Evolutionary conservation across 352 stramenopile species (phyloP), one percentile per base, ranked within the genome.

Genomic region (Phytophthora pseudosyringae): DNA sequence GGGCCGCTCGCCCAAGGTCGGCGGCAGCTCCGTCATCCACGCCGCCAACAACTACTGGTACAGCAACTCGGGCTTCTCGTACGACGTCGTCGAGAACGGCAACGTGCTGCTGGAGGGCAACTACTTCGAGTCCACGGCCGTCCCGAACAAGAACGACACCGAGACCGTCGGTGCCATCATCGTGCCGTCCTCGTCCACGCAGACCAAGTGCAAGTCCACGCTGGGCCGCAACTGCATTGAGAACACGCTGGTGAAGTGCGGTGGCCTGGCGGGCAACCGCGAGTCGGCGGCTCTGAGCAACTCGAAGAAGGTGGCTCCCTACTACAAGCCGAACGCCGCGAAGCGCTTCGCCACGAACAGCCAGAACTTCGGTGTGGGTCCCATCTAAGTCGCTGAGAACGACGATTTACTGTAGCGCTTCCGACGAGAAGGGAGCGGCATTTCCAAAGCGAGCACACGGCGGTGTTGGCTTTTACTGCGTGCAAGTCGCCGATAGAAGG

Each of bases 41-140:
- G 59, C 71, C 4, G 72, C 57, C 33, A 81, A 81, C 64, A 84
- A 84, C 70, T 78, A 81, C 67, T 84, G 72, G 72, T 67, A 52
- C 35, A 70, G 69, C 59, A 84, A 78, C 59, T 69, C 72, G 29
- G 73, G 64, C 15, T 64, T 60, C 57, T 73, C 67, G 44, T 83
- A 78, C 47, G 72, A 81, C n/a, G 54, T 80, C 18, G 52, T 54
- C 12, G 53, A 71, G 33, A 67, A 70, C 15, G 64, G 64, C 6
- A 75, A 69, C 38, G 73, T 80, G 47, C 61, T 85, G 4, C 45
- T 69, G 21, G 73, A 84, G 35, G 76, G 70, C 11, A 87, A 84
- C 58, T 82, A 73, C 70, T 80, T 83, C 50, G 71, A 86, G 59
- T 43, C 68, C 41, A 67, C 41, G 1, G 36, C 49, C 41, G 31